These are phyloP conservation scores for Neopestalotiopsis rosae DNA, from an alignment of 2,329 filamentous ascomycete species.

Conservation along the genomic window DNA sequence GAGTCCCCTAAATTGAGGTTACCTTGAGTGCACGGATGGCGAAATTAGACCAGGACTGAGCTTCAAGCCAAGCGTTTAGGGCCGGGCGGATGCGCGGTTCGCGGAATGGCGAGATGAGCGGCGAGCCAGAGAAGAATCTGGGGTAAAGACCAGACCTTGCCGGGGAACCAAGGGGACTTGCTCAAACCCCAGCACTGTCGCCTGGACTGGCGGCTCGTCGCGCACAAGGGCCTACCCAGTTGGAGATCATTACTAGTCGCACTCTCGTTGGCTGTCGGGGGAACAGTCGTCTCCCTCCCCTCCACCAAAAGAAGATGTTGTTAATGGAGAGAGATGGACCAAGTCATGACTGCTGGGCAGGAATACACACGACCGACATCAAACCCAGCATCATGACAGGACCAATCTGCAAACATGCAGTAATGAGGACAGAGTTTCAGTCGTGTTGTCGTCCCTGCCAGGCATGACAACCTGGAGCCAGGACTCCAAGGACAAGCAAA, in stretches of 20 bases:
- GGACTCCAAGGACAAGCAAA: constrained; percentile 14
- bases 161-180: background rate
- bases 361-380: background rate
- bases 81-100: constrained; percentile 11
- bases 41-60: constrained; percentile 5
- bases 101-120: constrained; percentile 11
- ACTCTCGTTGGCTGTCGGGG: background rate
- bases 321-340: background rate
- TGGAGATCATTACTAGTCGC: background rate
- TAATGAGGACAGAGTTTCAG: background rate
- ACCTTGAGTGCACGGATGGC: constrained; percentile 4
- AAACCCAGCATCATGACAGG: background rate
- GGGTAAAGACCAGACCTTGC: constrained; percentile 12
- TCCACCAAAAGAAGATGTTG: background rate
- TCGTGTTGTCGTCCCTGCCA: background rate
- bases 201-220: background rate
- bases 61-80: constrained; percentile 2
- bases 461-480: background rate
- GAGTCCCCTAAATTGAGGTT: background rate
- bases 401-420: background rate
- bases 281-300: background rate
- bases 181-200: background rate
- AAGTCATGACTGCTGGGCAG: background rate
- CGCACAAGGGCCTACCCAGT: background rate
- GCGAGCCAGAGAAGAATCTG: constrained; percentile 7